Evolutionary conservation across 1,284 basidiomycete species (phyloP).

Genomic region (Rhodotorula sp.): DNA sequence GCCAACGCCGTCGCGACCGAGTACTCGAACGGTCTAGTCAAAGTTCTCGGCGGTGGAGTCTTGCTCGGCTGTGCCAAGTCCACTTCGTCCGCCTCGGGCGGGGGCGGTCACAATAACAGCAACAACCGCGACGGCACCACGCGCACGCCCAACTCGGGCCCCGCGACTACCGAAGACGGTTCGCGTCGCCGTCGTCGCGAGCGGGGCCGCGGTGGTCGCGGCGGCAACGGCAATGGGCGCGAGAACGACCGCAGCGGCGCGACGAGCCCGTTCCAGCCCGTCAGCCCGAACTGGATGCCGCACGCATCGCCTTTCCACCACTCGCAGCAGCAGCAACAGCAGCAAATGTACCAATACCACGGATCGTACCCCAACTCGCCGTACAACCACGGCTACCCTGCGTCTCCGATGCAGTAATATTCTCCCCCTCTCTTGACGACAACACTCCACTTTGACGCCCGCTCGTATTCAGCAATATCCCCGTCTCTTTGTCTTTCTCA

Average conservation of each 20-base stretch:
- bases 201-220: constrained; percentile 16
- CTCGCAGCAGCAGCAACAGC: constrained; percentile 1
- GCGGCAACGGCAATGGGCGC: not conserved
- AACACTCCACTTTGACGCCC: not conserved
- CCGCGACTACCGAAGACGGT: constrained; percentile 2
- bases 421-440: not conserved
- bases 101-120: not conserved
- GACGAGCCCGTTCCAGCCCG: constrained; percentile 4
- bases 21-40: constrained; percentile 47
- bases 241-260: constrained; percentile 6
- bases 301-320: constrained; percentile 6
- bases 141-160: not conserved
- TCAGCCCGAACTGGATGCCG: constrained; percentile 8
- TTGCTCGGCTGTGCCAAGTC: constrained; percentile 41
- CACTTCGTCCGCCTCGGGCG: not conserved
- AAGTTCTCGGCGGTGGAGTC: constrained; percentile 47
- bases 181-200: constrained; percentile 21
- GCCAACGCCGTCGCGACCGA: constrained; percentile 41
- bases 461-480: not conserved
- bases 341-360: not conserved
- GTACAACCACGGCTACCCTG: not conserved
- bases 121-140: not conserved
- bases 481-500: not conserved
- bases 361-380: constrained; percentile 3
- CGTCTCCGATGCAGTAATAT: constrained; percentile 1